phyloP scores from a whole-genome alignment of 2,329 filamentous ascomycete genomes.

The Diaporthe vaccinii region DNA sequence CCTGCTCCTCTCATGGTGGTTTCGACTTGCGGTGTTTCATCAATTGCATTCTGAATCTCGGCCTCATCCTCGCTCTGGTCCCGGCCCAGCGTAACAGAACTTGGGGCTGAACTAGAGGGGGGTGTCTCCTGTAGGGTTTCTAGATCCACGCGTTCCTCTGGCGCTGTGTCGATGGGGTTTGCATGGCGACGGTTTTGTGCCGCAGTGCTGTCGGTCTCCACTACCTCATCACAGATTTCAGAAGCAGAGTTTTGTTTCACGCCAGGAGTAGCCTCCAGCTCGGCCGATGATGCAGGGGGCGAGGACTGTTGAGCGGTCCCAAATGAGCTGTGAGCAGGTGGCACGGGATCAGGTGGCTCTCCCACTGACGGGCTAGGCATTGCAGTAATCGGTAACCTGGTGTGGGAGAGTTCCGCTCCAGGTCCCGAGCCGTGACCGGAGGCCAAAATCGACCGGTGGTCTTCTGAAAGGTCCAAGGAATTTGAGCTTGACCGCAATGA shows the following conservation, averaged over 20 bases:
- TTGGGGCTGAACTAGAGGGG: slow-evolving; percentile 17
- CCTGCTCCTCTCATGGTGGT: neutral
- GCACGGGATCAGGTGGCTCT: neutral
- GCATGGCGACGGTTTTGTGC: neutral
- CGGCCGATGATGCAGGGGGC: neutral
- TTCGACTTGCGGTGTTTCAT: neutral
- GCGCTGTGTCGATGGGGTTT: neutral
- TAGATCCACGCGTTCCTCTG: neutral
- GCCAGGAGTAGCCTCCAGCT: neutral
- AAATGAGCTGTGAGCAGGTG: neutral
- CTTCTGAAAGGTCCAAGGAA: neutral
- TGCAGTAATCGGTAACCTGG: neutral
- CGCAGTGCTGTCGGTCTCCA: neutral
- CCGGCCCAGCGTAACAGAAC: neutral
- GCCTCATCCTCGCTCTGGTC: neutral
- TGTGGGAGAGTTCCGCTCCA: neutral
- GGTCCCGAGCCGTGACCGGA: neutral
- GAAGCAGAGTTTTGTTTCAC: neutral
- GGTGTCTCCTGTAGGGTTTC: neutral
- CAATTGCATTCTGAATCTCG: too few relatives aligned
- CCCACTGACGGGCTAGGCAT: neutral
- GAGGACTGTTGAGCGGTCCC: neutral
- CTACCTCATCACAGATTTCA: neutral
- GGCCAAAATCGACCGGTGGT: neutral
- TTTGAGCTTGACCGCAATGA: neutral